Percentiles rank a stretch among this genome's conserved stretches.
Evolutionary conservation across 2,329 filamentous ascomycete genomes (phyloP).

Genomic region (Phaeosphaeriaceae sp.): DNA sequence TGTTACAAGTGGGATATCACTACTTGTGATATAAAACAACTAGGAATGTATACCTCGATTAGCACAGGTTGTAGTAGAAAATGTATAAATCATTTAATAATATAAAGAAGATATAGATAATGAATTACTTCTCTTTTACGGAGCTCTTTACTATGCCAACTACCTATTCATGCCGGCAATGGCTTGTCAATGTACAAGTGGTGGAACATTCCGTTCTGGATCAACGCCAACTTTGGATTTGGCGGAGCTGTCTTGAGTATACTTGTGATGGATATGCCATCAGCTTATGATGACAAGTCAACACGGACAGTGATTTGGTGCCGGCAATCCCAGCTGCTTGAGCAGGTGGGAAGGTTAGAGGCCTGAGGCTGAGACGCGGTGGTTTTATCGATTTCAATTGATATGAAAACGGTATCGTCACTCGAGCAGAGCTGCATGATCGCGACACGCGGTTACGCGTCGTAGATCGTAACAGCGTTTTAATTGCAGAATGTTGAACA

Average conservation of each 20-base stretch:
- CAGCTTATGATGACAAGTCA: conserved; percentile 28
- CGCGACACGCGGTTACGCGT: conserved; percentile 3
- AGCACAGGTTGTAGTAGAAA: no score
- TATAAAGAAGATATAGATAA: no score
- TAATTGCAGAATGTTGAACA: not conserved
- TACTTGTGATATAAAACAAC: no score
- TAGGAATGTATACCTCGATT: no score
- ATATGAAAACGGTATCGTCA: conserved; percentile 50
- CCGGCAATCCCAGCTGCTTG: conserved; percentile 57
- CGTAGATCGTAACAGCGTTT: conserved; percentile 18
- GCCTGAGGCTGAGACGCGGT: conserved; percentile 55
- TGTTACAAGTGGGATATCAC: no score
- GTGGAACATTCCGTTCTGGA: no score
- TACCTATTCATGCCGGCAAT: conserved; percentile 65
- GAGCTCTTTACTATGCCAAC: conserved; percentile 61
- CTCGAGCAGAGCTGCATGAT: conserved; percentile 1
- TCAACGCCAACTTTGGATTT: no score
- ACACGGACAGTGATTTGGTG: conserved; percentile 53
- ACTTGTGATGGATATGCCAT: conserved; percentile 58
- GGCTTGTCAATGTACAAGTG: no score
- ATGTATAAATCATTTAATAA: no score
- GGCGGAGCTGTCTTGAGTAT: conserved; percentile 61
- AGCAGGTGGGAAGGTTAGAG: conserved; percentile 54
- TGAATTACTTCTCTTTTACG: no score
- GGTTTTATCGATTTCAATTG: conserved; percentile 54